Conservation (phyloP, 2,329 filamentous ascomycete species). For the Pseudogymnoascus destructans region DNA sequence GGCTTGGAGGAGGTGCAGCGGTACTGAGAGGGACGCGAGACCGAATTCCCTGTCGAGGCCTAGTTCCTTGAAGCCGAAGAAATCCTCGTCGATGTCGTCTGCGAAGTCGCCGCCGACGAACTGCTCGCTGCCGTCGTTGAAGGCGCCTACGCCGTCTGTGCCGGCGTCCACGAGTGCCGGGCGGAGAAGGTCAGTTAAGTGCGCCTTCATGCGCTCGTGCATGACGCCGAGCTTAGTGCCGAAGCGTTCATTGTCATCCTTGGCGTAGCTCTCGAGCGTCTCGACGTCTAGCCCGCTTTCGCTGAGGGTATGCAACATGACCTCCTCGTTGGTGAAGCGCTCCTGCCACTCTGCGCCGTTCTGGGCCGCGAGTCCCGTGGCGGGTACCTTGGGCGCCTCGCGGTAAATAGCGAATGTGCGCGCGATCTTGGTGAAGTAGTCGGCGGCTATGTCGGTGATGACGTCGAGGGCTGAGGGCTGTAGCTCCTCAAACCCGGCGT, state of each 20-base stretch:
- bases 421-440: slow-evolving; percentile 79
- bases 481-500: slow-evolving; percentile 91
- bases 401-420: slow-evolving; percentile 69
- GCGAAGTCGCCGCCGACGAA: slow-evolving; percentile 96
- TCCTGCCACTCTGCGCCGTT: slow-evolving; percentile 38
- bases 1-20: slow-evolving; percentile 84
- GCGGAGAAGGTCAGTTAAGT: slow-evolving; percentile 84
- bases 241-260: slow-evolving; percentile 84
- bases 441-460: slow-evolving; percentile 75
- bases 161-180: slow-evolving; percentile 73
- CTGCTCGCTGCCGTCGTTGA: slow-evolving; percentile 94
- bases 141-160: slow-evolving; percentile 75
- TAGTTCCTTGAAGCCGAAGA: slow-evolving; percentile 94
- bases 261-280: slow-evolving; percentile 70
- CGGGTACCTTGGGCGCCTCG: slow-evolving; percentile 65
- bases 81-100: slow-evolving; percentile 94
- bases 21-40: slow-evolving; percentile 75
- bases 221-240: slow-evolving; percentile 66
- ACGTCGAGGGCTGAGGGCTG: slow-evolving; percentile 88
- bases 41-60: slow-evolving; percentile 87
- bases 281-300: slow-evolving; percentile 77
- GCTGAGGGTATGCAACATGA: slow-evolving; percentile 71
- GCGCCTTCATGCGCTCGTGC: slow-evolving; percentile 87
- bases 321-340: slow-evolving; percentile 71
- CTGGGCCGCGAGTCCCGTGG: slow-evolving; percentile 30